Evolutionary conservation across 179 eudicot genomes (phyloP).

Genomic region (Drosera spatulata): DNA sequence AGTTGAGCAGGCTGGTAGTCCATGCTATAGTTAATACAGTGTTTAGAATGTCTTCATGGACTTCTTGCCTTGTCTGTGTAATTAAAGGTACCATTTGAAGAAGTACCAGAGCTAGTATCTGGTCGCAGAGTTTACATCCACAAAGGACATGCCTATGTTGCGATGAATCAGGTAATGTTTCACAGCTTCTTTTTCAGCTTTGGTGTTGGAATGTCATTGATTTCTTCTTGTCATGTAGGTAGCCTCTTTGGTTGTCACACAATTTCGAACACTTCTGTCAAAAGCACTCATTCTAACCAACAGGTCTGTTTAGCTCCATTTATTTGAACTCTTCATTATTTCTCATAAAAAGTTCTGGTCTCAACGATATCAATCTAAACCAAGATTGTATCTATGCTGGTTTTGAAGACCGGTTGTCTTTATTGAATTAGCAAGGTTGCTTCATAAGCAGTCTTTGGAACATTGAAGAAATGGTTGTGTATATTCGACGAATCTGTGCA

Average conservation of each 20-base stretch:
- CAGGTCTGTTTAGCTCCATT: constrained; percentile 34
- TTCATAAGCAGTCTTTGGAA: too few relatives aligned
- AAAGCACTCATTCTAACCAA: constrained; percentile 85
- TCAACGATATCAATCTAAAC: too few relatives aligned
- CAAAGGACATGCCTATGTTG: constrained; percentile 87
- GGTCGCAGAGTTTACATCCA: constrained; percentile 66
- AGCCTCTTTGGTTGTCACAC: constrained; percentile 65
- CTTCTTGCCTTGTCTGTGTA: constrained; percentile 7
- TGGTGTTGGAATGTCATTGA: constrained; percentile 1
- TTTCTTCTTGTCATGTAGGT: constrained; percentile 31
- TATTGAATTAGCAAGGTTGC: too few relatives aligned
- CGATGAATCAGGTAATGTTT: constrained; percentile 66
- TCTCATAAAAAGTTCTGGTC: too few relatives aligned
- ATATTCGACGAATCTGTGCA: too few relatives aligned
- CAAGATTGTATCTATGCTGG: neutral
- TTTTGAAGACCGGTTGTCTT: too few relatives aligned
- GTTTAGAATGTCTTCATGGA: neutral
- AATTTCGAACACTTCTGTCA: constrained; percentile 79
- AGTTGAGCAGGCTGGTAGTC: too few relatives aligned
- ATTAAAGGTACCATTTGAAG: constrained; percentile 90
- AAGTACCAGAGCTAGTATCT: constrained; percentile 91
- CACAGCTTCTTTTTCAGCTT: neutral
- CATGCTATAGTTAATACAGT: too few relatives aligned
- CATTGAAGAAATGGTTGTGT: too few relatives aligned
- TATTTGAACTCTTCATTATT: neutral